These are phyloP conservation scores for Neurospora cerealis DNA, from an alignment of 495 filamentous ascomycete species.

Conservation along the genomic window DNA sequence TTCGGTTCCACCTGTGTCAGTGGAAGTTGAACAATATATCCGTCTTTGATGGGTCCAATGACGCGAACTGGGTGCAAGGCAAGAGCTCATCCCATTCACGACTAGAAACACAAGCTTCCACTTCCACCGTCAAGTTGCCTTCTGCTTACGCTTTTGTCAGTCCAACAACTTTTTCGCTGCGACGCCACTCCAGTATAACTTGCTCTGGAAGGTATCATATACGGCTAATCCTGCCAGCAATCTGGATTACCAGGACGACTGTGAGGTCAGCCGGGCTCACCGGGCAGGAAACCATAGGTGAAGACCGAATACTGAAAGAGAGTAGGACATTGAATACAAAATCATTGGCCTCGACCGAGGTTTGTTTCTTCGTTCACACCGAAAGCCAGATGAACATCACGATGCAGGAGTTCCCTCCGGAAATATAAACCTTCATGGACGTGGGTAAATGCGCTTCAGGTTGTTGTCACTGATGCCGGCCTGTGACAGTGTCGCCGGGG, in stretches of 20 bases:
- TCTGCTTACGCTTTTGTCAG: not conserved
- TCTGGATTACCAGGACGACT: not conserved
- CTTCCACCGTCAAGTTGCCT: not conserved
- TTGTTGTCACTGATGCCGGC: not conserved
- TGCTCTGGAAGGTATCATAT: not conserved
- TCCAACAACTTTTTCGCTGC: not conserved
- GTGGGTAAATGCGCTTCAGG: not conserved
- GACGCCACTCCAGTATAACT: not conserved
- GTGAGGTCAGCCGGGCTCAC: not conserved
- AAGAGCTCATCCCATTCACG: not conserved
- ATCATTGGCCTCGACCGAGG: too few relatives aligned
- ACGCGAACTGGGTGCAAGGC: too few relatives aligned
- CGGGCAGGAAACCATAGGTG: not conserved
- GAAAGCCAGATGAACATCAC: too few relatives aligned
- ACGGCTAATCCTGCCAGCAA: not conserved
- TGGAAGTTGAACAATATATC: too few relatives aligned
- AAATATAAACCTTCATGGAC: not conserved
- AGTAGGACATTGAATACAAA: not conserved
- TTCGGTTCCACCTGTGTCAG: not conserved
- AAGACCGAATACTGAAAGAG: not conserved
- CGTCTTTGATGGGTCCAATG: too few relatives aligned
- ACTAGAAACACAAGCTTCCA: not conserved
- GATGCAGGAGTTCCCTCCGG: too few relatives aligned
- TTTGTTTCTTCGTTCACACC: too few relatives aligned
- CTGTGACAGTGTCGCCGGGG: not conserved